phyloP scores from a whole-genome alignment of 768 basidiomycete species.

The Lentinula guzmanii region DNA sequence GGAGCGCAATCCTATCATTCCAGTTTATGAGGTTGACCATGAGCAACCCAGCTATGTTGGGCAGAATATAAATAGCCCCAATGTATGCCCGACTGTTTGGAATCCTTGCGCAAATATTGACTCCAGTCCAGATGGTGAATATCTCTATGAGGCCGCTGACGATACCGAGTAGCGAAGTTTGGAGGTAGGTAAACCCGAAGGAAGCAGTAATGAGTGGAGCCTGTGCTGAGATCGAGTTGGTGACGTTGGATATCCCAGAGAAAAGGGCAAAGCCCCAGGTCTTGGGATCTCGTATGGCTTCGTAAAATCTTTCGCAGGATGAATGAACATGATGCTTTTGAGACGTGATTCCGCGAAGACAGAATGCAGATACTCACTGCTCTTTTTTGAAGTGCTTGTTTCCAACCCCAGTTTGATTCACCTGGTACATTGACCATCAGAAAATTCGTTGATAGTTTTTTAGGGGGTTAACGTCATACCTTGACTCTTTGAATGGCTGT shows the following conservation, averaged over 20 bases:
- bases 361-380: slow-evolving; percentile 42
- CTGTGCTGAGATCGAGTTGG: slow-evolving; percentile 44
- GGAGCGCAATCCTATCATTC: slow-evolving; percentile 60
- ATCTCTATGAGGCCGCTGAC: slow-evolving; percentile 62
- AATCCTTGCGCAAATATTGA: slow-evolving; percentile 27
- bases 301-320: slow-evolving; percentile 44
- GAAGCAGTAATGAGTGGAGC: slow-evolving; percentile 47
- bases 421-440: slow-evolving; percentile 23
- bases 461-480: slow-evolving; percentile 14
- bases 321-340: not conserved
- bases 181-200: slow-evolving; percentile 57
- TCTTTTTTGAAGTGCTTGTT: slow-evolving; percentile 78
- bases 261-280: slow-evolving; percentile 76
- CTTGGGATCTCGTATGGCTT: slow-evolving; percentile 63
- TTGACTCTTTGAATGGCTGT: slow-evolving; percentile 66
- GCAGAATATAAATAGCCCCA: slow-evolving; percentile 51
- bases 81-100: slow-evolving; percentile 56
- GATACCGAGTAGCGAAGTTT: slow-evolving; percentile 66
- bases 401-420: slow-evolving; percentile 77
- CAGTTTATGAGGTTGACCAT: slow-evolving; percentile 62
- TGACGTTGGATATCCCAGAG: slow-evolving; percentile 54
- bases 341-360: not conserved
- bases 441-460: too few species aligned
- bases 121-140: slow-evolving; percentile 62
- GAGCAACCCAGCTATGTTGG: slow-evolving; percentile 57